Percentiles rank a stretch among this genome's conserved stretches.
These are phyloP conservation scores for Ligustrum vulgare DNA, from an alignment of 257 asterid species.

Conservation along the genomic window DNA sequence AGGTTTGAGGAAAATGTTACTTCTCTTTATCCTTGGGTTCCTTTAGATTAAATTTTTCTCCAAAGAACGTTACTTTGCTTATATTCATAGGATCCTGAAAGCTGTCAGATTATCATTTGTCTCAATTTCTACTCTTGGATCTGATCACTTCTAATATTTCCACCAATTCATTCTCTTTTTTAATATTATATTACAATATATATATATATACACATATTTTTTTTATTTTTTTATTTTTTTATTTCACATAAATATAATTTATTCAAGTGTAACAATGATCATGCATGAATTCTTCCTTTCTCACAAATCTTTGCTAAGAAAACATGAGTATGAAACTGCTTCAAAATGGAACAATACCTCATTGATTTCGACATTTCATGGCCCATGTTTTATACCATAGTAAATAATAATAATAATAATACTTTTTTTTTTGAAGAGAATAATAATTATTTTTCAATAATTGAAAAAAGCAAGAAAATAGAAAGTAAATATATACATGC, in stretches of 20 bases:
- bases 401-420: no score
- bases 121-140: constrained; percentile 32
- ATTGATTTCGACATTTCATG: constrained; percentile 26
- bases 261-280: neutral
- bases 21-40: constrained; percentile 8
- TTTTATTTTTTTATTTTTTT: no score
- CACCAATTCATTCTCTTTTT: neutral
- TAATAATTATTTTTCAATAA: neutral
- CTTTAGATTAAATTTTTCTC: constrained; percentile 28
- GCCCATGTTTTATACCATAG: constrained; percentile 7
- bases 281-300: neutral
- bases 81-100: constrained; percentile 20
- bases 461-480: neutral
- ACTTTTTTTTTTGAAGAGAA: no score
- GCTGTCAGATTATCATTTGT: constrained; percentile 33
- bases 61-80: constrained; percentile 30
- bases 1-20: neutral
- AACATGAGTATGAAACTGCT: neutral
- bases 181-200: neutral
- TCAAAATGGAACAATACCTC: constrained; percentile 14
- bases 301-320: neutral
- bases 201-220: no score
- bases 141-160: neutral
- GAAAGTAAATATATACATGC: neutral
- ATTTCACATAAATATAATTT: neutral